Conservation (phyloP, 1,139 yeast genomes). For the Taphrina sp. region DNA sequence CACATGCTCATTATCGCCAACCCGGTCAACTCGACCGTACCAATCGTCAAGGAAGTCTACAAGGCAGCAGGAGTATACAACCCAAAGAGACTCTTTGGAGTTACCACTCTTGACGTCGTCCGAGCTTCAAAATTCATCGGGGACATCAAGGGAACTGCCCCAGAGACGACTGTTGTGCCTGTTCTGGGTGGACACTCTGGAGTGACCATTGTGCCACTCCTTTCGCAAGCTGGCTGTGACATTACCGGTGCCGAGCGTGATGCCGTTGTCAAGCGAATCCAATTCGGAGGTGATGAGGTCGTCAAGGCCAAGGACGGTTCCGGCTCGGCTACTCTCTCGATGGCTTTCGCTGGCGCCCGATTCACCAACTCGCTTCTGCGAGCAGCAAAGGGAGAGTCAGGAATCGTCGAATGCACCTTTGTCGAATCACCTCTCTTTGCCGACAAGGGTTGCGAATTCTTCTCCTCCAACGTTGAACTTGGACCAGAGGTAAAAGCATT, state of each 20-base stretch:
- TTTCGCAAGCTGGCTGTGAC: constrained; percentile 62
- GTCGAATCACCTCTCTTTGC: constrained; percentile 76
- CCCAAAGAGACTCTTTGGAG: constrained; percentile 92
- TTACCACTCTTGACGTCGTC: constrained; percentile 91
- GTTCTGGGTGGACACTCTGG: constrained; percentile 99
- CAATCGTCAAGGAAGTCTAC: constrained; percentile 93
- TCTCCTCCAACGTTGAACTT: constrained; percentile 86
- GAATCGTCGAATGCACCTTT: constrained; percentile 59
- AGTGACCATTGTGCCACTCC: constrained; percentile 92
- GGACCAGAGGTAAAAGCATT: constrained; percentile 51
- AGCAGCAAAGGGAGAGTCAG: constrained; percentile 53
- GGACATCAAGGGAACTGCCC: constrained; percentile 62
- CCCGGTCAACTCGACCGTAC: constrained; percentile 98
- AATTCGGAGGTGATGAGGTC: constrained; percentile 98
- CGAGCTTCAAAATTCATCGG: constrained; percentile 92
- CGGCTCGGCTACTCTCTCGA: constrained; percentile 96
- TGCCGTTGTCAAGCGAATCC: constrained; percentile 84
- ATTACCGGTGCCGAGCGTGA: constrained; percentile 59
- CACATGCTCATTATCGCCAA: constrained; percentile 84
- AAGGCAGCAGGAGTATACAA: constrained; percentile 83
- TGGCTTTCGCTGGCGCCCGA: constrained; percentile 96
- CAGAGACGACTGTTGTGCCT: constrained; percentile 46
- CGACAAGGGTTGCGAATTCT: constrained; percentile 82
- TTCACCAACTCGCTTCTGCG: constrained; percentile 49
- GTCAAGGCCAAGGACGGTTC: constrained; percentile 98